Percentiles rank a stretch among this genome's conserved stretches.
Conservation (phyloP, 371 early-diverging fungal species). For the Mortierella sp. region DNA sequence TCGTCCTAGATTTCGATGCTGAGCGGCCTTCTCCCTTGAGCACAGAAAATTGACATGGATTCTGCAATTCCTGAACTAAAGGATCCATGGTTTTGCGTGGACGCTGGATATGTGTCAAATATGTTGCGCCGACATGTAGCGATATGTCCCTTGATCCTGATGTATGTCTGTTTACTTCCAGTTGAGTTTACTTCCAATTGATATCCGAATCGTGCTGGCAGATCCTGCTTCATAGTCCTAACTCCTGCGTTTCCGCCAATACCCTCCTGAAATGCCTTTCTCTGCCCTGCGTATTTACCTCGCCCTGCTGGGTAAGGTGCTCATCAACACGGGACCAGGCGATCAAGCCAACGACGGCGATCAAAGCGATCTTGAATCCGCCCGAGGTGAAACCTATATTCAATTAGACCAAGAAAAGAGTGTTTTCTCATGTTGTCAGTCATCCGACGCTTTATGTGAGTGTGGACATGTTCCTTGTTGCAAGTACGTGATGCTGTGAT, state of each 20-base stretch:
- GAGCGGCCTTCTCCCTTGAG: neutral
- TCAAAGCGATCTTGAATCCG: slow-evolving; percentile 56
- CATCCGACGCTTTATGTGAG: neutral
- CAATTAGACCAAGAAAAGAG: neutral
- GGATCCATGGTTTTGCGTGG: neutral
- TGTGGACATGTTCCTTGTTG: neutral
- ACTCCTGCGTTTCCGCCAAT: neutral
- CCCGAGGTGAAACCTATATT: slow-evolving; percentile 45
- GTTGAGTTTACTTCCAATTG: too few species aligned
- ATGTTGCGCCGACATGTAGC: neutral
- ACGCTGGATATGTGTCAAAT: neutral
- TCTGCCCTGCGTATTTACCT: slow-evolving; percentile 27
- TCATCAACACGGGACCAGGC: slow-evolving; percentile 58
- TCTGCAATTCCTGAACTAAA: neutral
- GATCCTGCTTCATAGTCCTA: neutral
- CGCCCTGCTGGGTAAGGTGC: slow-evolving; percentile 58
- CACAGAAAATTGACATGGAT: neutral
- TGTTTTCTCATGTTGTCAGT: neutral
- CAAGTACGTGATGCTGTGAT: neutral
- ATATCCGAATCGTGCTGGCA: neutral
- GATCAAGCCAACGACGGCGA: slow-evolving; percentile 42
- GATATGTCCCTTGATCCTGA: neutral
- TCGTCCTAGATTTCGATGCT: neutral
- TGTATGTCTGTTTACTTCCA: neutral
- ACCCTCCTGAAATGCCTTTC: neutral